A percentile compares a stretch with the other conserved stretches of the same genome.
Conservation (phyloP, 192 early-diverging fungal genomes). For the Gorgonomyces haynaldii region DNA sequence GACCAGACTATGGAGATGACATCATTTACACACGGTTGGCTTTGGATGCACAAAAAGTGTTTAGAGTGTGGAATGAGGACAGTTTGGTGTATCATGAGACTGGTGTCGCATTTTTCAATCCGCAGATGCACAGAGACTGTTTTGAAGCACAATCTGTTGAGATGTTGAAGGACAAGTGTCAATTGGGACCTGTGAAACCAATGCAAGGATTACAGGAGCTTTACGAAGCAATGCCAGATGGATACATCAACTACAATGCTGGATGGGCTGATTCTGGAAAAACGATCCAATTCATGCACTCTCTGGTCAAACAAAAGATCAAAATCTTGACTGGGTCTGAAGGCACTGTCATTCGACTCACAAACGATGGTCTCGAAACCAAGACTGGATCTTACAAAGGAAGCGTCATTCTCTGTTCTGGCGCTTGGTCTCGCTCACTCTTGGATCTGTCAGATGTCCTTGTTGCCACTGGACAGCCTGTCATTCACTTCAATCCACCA, state of each 20-base stretch:
- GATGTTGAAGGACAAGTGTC: not conserved
- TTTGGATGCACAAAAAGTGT: conserved; percentile 10
- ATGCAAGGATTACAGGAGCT: conserved; percentile 3
- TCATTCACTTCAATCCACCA: conserved; percentile 35
- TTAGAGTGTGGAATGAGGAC: conserved; percentile 12
- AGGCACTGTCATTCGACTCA: conserved; percentile 6
- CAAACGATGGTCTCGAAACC: not conserved
- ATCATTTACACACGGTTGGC: conserved; percentile 14
- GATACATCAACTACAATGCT: conserved; percentile 6
- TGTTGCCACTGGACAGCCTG: conserved; percentile 37
- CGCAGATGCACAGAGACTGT: not conserved
- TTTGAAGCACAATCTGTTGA: not conserved
- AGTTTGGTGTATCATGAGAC: conserved; percentile 15
- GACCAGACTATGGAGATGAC: conserved; percentile 14
- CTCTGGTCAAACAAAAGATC: not conserved
- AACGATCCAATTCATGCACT: conserved; percentile 1
- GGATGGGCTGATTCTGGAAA: conserved; percentile 12
- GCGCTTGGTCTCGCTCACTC: conserved; percentile 36
- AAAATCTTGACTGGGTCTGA: not conserved
- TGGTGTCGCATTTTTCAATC: conserved; percentile 10
- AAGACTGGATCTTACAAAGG: conserved; percentile 27
- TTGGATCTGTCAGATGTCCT: conserved; percentile 23
- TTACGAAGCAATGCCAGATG: conserved; percentile 3
- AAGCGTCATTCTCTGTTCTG: conserved; percentile 33
- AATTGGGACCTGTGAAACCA: not conserved